Conservation (phyloP, 176 grass and related monocot species). For the Oryza punctata region DNA sequence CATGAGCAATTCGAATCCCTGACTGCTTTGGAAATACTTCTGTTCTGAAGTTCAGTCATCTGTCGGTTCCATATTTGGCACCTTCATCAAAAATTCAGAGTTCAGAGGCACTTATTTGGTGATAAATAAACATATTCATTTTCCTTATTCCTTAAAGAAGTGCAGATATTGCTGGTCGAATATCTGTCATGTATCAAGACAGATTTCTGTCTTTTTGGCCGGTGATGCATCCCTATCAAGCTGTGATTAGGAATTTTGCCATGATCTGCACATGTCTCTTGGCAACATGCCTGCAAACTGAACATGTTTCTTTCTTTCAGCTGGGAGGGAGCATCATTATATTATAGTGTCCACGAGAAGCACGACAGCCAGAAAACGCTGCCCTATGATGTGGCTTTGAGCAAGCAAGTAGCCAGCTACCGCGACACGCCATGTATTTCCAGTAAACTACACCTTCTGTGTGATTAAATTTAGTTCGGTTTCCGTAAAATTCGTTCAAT, state of each 20-base stretch:
- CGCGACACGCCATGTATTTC: not conserved
- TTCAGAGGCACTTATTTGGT: no score
- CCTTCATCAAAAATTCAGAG: not conserved
- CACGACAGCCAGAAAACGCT: not conserved
- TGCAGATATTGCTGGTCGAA: not conserved
- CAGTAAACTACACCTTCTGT: not conserved
- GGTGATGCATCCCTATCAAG: slow-evolving; percentile 15
- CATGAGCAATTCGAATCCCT: not conserved
- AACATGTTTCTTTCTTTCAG: not conserved
- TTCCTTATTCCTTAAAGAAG: not conserved
- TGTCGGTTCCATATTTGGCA: not conserved
- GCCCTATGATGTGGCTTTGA: not conserved
- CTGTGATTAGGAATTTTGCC: not conserved
- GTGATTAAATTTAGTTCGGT: not conserved
- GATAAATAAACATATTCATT: no score
- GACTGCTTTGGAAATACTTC: not conserved
- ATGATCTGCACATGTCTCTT: not conserved
- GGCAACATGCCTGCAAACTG: not conserved
- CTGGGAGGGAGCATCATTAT: not conserved
- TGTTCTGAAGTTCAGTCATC: not conserved
- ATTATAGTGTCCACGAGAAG: not conserved
- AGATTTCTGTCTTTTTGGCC: not conserved
- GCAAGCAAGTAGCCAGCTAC: not conserved
- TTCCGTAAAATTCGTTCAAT: no score
- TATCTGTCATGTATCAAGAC: not conserved